Evolutionary conservation across 2,329 filamentous ascomycete species (phyloP).

Genomic region (Penicillium sp.): DNA sequence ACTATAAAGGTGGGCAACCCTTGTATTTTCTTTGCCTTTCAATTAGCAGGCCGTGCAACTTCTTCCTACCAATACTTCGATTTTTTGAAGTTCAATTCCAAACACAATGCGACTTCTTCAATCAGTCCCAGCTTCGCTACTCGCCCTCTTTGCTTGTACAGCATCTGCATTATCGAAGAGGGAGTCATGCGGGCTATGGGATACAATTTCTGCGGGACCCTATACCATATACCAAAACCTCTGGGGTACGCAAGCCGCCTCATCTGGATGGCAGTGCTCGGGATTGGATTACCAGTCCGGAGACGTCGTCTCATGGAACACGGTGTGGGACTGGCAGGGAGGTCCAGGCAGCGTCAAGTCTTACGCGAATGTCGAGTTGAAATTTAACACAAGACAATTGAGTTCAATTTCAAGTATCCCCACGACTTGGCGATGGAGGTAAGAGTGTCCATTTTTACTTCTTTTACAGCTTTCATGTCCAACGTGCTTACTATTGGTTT

Average conservation of each 20-base stretch:
- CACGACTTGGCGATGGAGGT: constrained; percentile 43
- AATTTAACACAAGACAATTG: neutral
- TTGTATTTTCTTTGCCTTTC: too few species aligned
- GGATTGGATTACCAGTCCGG: neutral
- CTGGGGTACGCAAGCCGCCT: neutral
- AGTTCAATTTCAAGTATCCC: constrained; percentile 26
- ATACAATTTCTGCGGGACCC: neutral
- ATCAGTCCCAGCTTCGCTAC: neutral
- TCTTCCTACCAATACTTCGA: too few species aligned
- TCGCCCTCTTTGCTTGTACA: neutral
- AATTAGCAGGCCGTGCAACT: too few species aligned
- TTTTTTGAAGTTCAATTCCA: neutral
- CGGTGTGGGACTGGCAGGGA: neutral
- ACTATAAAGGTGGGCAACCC: too few species aligned
- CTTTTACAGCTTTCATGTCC: neutral
- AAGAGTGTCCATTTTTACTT: neutral
- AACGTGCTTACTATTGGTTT: neutral
- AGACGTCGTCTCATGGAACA: neutral
- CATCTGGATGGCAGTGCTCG: neutral
- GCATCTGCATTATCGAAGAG: neutral
- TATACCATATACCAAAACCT: neutral
- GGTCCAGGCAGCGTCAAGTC: neutral
- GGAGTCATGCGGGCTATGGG: neutral
- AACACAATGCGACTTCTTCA: neutral
- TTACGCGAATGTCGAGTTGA: neutral